phyloP scores from a whole-genome alignment of 2,329 filamentous ascomycete genomes.

The Cladorrhinum sp. region DNA sequence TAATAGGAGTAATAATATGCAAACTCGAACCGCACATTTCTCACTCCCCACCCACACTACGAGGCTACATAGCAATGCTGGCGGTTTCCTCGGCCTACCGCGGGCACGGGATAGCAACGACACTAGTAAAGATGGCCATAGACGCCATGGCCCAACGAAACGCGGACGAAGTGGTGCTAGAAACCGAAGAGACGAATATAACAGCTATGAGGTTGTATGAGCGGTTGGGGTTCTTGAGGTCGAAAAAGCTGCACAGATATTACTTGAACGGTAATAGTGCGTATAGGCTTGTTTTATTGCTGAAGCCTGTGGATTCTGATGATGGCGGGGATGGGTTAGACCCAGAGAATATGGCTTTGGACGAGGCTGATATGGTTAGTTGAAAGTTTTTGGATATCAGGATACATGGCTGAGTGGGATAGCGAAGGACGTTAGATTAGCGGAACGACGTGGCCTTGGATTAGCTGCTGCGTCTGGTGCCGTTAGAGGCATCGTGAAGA shows the following conservation, averaged over 20 bases:
- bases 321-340: slow-evolving; percentile 30
- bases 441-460: no score
- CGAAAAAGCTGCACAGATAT: slow-evolving; percentile 90
- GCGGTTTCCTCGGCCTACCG: slow-evolving; percentile 80
- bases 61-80: slow-evolving; percentile 98
- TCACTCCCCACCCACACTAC: slow-evolving; percentile 68
- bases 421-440: not conserved
- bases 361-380: slow-evolving; percentile 27
- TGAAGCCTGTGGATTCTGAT: slow-evolving; percentile 56
- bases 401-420: not conserved
- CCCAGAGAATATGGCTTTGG: slow-evolving; percentile 29
- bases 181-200: slow-evolving; percentile 91
- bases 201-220: slow-evolving; percentile 92
- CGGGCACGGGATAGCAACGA: slow-evolving; percentile 82
- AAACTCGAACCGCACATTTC: slow-evolving; percentile 89
- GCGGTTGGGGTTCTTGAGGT: slow-evolving; percentile 83
- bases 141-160: slow-evolving; percentile 81
- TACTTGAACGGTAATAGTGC: slow-evolving; percentile 96
- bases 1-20: slow-evolving; percentile 89
- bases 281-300: slow-evolving; percentile 78
- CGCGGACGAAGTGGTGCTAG: slow-evolving; percentile 91
- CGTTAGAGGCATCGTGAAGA: no score
- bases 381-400: not conserved
- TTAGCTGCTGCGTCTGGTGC: no score
- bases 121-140: slow-evolving; percentile 83